phyloP scores from a whole-genome alignment of 805 yeast species.

The Sugiyamaella smithiae region DNA sequence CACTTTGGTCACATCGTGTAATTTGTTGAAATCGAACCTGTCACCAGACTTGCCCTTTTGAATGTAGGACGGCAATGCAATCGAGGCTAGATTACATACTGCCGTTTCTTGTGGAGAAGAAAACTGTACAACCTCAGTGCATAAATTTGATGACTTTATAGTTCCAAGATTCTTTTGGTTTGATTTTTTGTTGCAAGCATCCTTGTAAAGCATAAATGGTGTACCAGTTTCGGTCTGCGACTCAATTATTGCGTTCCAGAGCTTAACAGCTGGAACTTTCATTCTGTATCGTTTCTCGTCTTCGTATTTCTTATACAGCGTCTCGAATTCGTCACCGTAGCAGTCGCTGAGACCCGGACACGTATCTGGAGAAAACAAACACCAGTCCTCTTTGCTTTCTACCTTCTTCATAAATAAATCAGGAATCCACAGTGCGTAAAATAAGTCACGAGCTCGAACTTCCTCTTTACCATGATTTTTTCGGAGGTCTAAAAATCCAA shows the following conservation, averaged over 20 bases:
- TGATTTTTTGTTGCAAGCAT: slow-evolving; percentile 80
- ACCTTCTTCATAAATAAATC: slow-evolving; percentile 90
- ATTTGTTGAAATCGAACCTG: slow-evolving; percentile 58
- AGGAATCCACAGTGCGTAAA: slow-evolving; percentile 90
- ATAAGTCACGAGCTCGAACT: slow-evolving; percentile 83
- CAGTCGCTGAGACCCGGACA: slow-evolving; percentile 79
- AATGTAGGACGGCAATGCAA: slow-evolving; percentile 80
- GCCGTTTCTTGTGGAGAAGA: slow-evolving; percentile 86
- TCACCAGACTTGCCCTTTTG: slow-evolving; percentile 30
- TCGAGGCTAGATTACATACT: slow-evolving; percentile 90
- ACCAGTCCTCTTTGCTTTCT: slow-evolving; percentile 72
- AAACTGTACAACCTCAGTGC: slow-evolving; percentile 89
- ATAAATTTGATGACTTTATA: slow-evolving; percentile 86
- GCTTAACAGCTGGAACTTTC: slow-evolving; percentile 72
- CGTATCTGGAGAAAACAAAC: slow-evolving; percentile 78
- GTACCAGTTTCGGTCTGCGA: slow-evolving; percentile 94
- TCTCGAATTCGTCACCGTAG: slow-evolving; percentile 76
- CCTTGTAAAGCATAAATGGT: slow-evolving; percentile 92
- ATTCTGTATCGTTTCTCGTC: slow-evolving; percentile 54
- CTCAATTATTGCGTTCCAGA: slow-evolving; percentile 82
- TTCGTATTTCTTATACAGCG: slow-evolving; percentile 68
- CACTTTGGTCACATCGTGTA: slow-evolving; percentile 72
- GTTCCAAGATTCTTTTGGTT: slow-evolving; percentile 88
- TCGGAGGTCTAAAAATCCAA: slow-evolving; percentile 75
- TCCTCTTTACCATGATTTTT: slow-evolving; percentile 96